Evolutionary conservation across 2,329 filamentous ascomycete genomes (phyloP).

Genomic region (Chaetomium olivaceum): DNA sequence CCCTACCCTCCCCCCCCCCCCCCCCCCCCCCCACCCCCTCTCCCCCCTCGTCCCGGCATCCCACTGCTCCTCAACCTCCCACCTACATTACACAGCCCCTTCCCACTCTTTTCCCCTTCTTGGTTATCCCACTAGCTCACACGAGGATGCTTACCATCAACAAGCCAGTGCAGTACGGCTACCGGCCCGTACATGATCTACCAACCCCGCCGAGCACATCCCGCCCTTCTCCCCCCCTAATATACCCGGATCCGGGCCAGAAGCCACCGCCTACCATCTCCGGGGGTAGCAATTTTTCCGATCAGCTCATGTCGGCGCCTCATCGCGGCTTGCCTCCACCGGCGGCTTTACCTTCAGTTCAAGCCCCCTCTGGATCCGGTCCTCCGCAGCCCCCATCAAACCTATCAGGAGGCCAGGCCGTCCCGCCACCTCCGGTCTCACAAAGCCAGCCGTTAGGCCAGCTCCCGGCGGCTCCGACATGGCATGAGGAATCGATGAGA

Average conservation of each 20-base stretch:
- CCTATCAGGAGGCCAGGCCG: slow-evolving; percentile 31
- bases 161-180: slow-evolving; percentile 60
- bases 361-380: slow-evolving; percentile 40
- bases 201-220: slow-evolving; percentile 58
- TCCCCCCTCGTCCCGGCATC: not conserved
- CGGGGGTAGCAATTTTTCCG: slow-evolving; percentile 49
- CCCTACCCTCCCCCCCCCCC: not conserved
- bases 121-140: slow-evolving; percentile 30
- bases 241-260: slow-evolving; percentile 49
- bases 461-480: slow-evolving; percentile 65
- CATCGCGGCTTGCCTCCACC: slow-evolving; percentile 70
- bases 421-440: slow-evolving; percentile 35
- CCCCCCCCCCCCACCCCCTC: not conserved
- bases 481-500: slow-evolving; percentile 72
- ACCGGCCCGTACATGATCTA: slow-evolving; percentile 62
- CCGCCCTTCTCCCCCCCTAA: slow-evolving; percentile 57
- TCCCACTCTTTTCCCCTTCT: slow-evolving; percentile 15
- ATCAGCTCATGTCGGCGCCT: slow-evolving; percentile 66
- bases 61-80: slow-evolving; percentile 1
- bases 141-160: slow-evolving; percentile 62
- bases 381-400: slow-evolving; percentile 38
- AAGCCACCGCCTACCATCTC: slow-evolving; percentile 44
- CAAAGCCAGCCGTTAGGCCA: slow-evolving; percentile 50
- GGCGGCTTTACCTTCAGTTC: slow-evolving; percentile 63
- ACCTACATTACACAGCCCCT: slow-evolving; percentile 4